These are phyloP conservation scores for Sechiopsis laciniata DNA, from an alignment of 306 rosid genomes.

Conservation along the genomic window DNA sequence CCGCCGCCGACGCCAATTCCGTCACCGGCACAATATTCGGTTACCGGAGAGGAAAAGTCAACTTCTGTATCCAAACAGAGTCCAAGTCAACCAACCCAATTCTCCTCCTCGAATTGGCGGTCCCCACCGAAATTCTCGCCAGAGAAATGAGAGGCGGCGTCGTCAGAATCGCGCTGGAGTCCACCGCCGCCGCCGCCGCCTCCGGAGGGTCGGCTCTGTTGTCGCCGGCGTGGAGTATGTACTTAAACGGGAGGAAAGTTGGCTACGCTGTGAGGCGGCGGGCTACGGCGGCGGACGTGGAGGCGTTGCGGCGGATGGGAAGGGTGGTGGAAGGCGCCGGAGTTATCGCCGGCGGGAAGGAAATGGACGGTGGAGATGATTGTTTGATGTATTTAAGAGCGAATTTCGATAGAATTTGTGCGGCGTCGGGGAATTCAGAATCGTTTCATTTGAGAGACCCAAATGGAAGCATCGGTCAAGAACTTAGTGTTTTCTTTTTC, in stretches of 20 bases:
- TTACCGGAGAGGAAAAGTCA: slow-evolving; percentile 53
- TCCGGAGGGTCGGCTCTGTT: slow-evolving; percentile 33
- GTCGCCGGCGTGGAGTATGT: slow-evolving; percentile 62
- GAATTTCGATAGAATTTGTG: slow-evolving; percentile 60
- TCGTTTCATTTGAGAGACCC: slow-evolving; percentile 90
- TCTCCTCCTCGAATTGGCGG: slow-evolving; percentile 58
- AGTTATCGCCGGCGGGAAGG: slow-evolving; percentile 29
- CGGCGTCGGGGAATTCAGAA: slow-evolving; percentile 52
- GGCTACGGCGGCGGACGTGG: slow-evolving; percentile 41
- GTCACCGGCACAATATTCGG: slow-evolving; percentile 80
- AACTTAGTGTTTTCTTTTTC: slow-evolving; percentile 75
- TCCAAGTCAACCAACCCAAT: slow-evolving; percentile 43
- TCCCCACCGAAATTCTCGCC: slow-evolving; percentile 58
- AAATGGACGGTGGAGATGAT: slow-evolving; percentile 16
- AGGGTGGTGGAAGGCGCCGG: slow-evolving; percentile 63
- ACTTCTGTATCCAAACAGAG: slow-evolving; percentile 54
- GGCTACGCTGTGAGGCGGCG: slow-evolving; percentile 57
- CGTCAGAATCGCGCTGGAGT: slow-evolving; percentile 62
- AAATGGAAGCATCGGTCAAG: slow-evolving; percentile 60
- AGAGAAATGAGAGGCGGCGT: slow-evolving; percentile 83
- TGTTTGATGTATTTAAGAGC: slow-evolving; percentile 68
- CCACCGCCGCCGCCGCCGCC: not conserved
- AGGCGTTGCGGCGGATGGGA: slow-evolving; percentile 45
- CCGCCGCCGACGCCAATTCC: not conserved
- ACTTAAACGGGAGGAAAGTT: slow-evolving; percentile 61